phyloP scores from a whole-genome alignment of 202 grass and related monocot genomes.

The Dendrocalamus latiflorus region DNA sequence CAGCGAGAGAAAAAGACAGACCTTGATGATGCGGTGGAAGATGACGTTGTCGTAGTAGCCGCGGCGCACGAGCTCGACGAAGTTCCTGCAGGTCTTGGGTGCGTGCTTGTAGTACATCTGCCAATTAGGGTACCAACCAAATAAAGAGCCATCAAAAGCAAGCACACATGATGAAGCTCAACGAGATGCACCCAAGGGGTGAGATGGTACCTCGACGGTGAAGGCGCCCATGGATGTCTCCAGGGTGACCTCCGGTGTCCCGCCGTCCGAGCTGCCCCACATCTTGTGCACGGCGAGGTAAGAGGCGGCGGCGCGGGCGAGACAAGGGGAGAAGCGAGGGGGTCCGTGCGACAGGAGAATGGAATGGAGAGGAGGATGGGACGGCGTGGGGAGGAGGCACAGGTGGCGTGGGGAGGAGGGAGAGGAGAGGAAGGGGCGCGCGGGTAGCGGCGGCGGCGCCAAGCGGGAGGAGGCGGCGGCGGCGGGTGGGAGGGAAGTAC shows the following conservation, averaged over 20 bases:
- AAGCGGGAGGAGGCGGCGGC: no score
- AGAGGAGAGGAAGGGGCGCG: no score
- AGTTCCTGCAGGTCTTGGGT: constrained; percentile 95
- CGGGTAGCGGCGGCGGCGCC: no score
- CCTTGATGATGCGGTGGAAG: constrained; percentile 99
- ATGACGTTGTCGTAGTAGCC: constrained; percentile 76
- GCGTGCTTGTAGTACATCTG: constrained; percentile 99
- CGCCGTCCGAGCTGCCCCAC: constrained; percentile 61
- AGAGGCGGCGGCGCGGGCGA: background rate
- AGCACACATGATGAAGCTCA: background rate
- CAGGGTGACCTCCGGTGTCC: constrained; percentile 74
- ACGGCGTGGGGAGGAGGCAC: background rate
- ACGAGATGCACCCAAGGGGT: background rate
- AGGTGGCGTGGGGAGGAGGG: background rate
- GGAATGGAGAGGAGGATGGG: background rate
- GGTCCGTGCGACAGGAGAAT: background rate
- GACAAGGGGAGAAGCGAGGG: background rate
- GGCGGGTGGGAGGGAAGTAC: no score
- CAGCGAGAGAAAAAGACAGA: constrained; percentile 10
- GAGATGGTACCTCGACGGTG: constrained; percentile 67
- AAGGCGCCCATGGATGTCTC: constrained; percentile 91
- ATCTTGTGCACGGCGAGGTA: constrained; percentile 32
- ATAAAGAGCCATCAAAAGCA: background rate
- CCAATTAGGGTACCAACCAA: no score
- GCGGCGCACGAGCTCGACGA: constrained; percentile 79